Base-by-base conservation (phyloP, 345 rosid genomes). In the Brassica incana region DNA sequence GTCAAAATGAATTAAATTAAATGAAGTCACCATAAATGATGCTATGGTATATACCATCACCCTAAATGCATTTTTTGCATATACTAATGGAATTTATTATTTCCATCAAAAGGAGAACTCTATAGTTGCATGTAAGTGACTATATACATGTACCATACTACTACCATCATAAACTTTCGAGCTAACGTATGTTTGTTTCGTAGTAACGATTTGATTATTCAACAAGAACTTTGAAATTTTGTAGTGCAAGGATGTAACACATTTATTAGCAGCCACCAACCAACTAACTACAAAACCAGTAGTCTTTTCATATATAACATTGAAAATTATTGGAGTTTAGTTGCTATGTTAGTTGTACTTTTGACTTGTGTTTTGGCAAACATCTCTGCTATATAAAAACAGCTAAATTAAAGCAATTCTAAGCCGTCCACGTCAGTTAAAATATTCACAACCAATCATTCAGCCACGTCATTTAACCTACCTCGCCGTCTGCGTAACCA, bases 11-110 rank as follows among this genome's bases (percentile, higher is more conserved):
- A 69, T 69, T 23, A 30, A 69, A 40, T 76, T 45, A 14, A 61
- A 60, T 77, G 80, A 62, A 77, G 66, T 63, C 66, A 27, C 59
- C 20, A 77, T 71, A 64, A 77, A 71, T 71, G 65, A 48, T 33
- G 7, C 9, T 33, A 65, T 6, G 33, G 15, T 25, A 56, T 66
- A 50, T 1, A 10, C 30, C 30, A 59, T 63, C 66, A 27, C 59
- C 20, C 71, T 71, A 64, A 77, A 71, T 71, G 65, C 52, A 64
- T 64, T 64, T 27, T 63, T 64, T 5, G 18, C 63, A 65, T 50
- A 18, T 18, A 7, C 10, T 32, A 33, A 45, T 29, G 29, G 27
- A 74, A 52, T 35, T 66, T 20, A 33, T 65, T 74, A 50, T 30
- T 64, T 74, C 8, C 29, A 63, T 45, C 69, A 74, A 74, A 73